Percentiles rank a stretch among this genome's conserved stretches.
These are phyloP conservation scores for Thelephora ganbajun DNA, from an alignment of 768 basidiomycete genomes.

Conservation along the genomic window DNA sequence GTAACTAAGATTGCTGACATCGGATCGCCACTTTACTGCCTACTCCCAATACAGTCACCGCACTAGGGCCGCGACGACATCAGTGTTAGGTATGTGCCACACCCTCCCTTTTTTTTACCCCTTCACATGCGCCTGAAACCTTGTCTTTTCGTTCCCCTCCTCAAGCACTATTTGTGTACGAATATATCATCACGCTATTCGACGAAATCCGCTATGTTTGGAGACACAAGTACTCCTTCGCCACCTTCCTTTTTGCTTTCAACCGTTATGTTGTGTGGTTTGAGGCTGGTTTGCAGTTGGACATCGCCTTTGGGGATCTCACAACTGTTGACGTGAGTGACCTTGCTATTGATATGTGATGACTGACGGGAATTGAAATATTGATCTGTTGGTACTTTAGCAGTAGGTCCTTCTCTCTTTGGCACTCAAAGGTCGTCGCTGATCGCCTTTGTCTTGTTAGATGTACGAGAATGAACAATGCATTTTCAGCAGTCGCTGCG, in stretches of 20 bases:
- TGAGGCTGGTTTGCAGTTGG: not conserved
- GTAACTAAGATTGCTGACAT: too few species aligned
- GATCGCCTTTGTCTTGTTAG: too few species aligned
- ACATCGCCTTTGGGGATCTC: not conserved
- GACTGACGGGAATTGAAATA: not conserved
- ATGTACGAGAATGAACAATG: too few species aligned
- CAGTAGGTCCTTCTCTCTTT: not conserved
- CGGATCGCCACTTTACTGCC: too few species aligned
- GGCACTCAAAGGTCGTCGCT: not conserved
- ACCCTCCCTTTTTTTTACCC: too few species aligned
- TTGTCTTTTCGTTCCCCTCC: too few species aligned
- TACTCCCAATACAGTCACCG: too few species aligned
- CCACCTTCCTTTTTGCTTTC: slow-evolving; percentile 6
- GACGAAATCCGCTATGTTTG: slow-evolving; percentile 7
- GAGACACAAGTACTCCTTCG: slow-evolving; percentile 1
- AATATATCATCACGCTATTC: slow-evolving; percentile 9
- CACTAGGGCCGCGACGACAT: too few species aligned
- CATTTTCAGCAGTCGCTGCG: not conserved
- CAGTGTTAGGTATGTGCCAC: too few species aligned
- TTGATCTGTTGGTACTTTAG: not conserved
- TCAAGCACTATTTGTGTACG: slow-evolving; percentile 7
- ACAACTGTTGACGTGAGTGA: not conserved
- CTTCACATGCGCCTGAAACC: too few species aligned
- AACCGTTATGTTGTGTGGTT: slow-evolving; percentile 5
- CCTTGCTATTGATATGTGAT: not conserved